Base-by-base conservation (phyloP, 768 basidiomycete genomes). In the Flagelloscypha sp. region DNA sequence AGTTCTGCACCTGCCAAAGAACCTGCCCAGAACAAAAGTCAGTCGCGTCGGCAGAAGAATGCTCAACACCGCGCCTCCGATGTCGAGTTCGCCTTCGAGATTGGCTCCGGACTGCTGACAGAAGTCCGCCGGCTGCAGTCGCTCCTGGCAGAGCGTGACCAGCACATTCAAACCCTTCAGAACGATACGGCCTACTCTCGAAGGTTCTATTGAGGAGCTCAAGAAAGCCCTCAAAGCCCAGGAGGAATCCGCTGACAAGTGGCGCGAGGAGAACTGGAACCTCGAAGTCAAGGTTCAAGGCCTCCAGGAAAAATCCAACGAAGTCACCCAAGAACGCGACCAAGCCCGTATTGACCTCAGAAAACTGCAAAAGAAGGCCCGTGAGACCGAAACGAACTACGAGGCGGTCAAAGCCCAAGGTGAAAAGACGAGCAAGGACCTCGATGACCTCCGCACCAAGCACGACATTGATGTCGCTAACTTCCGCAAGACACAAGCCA, bases 211-310 rank as follows among this genome's bases (percentile, higher is more conserved):
- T 9, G 90, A 95, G 48, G 70, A 65, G 28, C 69, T 93, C 35
- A 66, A 78, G 24, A 70, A 70, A 13, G 80, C 82, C 11, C 70
- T 93, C n/a, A 68, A 76, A 44, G 68, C 79, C 31, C 84, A 90
- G 50, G 87, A 95, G 59, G 75, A 81, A 55, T 82, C 68, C 41
- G 70, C 50, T 83, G 94, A 97, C 56, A 89, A 90, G 44, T 94
- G 79, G 76, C 90, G 90, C 61, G 94, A 98, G 61, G 90, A 93
- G 61, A 98, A 95, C 56, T 98, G 95, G 95, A 94, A 98, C 52
- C 78, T 97, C 38, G 94, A 98, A 63, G 90, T 97, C 32, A 74
- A 75, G 11, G 65, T 90, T 19, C 94, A 98, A 55, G 92, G 95
- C 40, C 69, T 92, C 16, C 80, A 81, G 24, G 62, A 73, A n/a